Base-by-base conservation (phyloP, 2,329 filamentous ascomycete species). In the Fusarium sarcochroum region DNA sequence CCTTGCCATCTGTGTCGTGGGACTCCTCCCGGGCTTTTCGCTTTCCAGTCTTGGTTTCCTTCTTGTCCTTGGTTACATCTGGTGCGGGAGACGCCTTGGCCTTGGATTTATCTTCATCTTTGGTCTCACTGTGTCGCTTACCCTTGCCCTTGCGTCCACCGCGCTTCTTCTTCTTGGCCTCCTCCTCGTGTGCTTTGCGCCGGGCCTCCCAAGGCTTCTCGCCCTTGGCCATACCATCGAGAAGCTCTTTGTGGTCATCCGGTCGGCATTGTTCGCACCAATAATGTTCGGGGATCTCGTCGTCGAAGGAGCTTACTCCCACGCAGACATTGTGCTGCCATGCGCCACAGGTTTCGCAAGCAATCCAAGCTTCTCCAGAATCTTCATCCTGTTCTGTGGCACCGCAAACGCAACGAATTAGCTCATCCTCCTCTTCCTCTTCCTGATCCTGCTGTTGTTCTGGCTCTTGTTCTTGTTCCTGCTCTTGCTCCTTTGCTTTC, bases 311-410 rank as follows among this genome's bases (percentile, higher is more conserved):
- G 74, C 87, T 89, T 77, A 98, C 88, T 53, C 93, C 93, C 84
- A 99, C 93, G 78, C 96, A 99, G 68, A 97, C 91, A 76, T 98
- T 98, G 80, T 99, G 96, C 80, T 99, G 96, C 96, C 96, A 99
- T 41, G 91, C 95, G 48, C 89, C 89, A 80, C 96, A 99, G 46
- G 88, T 89, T 79, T 99, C 96, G 83, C 96, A 99, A 64, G 92
- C 93, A 75, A 99, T 97, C 94, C 97, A 98, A 52, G 94, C 90
- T 73, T 96, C 91, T 70, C 92, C 93, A 15, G 93, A 90, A 72
- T 97, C 93, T 71, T 95, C 93, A 63, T 94, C 92, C 70, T 94
- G 91, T 72, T 93, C 91, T 44, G 92, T 92, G 61, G 93, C 91
- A 71, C 96, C 95, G 76, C 95, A 99, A 49, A 98, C 92, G 79